Evolutionary conservation across 2,329 filamentous ascomycete genomes (phyloP).

Genomic region (Epichloe coenophiala): DNA sequence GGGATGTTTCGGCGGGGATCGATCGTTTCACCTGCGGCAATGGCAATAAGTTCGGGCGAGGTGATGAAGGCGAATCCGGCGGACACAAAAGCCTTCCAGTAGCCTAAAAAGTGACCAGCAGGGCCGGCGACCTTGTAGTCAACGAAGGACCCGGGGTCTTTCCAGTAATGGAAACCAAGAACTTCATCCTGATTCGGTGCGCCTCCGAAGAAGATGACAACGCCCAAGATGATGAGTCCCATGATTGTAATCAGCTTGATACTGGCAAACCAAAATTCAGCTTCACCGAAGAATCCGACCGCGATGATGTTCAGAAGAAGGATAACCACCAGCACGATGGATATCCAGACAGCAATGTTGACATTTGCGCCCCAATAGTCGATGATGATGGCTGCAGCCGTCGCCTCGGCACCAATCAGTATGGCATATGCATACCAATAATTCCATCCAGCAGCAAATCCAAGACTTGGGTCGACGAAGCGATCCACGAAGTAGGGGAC

Average conservation of each 20-base stretch:
- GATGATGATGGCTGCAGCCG: conserved; percentile 43
- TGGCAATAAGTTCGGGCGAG: conserved; percentile 48
- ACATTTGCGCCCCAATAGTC: conserved; percentile 45
- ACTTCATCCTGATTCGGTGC: conserved; percentile 34
- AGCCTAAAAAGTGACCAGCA: conserved; percentile 42
- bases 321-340: conserved; percentile 40
- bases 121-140: conserved; percentile 31
- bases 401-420: conserved; percentile 42
- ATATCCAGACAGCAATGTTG: conserved; percentile 44
- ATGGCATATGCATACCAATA: conserved; percentile 51
- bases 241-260: conserved; percentile 47
- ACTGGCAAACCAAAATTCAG: conserved; percentile 47
- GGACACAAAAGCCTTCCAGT: conserved; percentile 42
- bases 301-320: conserved; percentile 43
- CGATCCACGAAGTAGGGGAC: conserved; percentile 42
- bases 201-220: conserved; percentile 44
- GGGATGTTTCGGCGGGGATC: conserved; percentile 53
- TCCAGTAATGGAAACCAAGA: conserved; percentile 29
- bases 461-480: conserved; percentile 40
- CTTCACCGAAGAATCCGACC: conserved; percentile 44
- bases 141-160: conserved; percentile 29
- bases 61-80: conserved; percentile 50
- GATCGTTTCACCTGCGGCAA: conserved; percentile 51
- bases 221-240: conserved; percentile 40
- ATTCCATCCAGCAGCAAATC: conserved; percentile 46